phyloP scores from a whole-genome alignment of 768 basidiomycete genomes.

The Terana coerulea region DNA sequence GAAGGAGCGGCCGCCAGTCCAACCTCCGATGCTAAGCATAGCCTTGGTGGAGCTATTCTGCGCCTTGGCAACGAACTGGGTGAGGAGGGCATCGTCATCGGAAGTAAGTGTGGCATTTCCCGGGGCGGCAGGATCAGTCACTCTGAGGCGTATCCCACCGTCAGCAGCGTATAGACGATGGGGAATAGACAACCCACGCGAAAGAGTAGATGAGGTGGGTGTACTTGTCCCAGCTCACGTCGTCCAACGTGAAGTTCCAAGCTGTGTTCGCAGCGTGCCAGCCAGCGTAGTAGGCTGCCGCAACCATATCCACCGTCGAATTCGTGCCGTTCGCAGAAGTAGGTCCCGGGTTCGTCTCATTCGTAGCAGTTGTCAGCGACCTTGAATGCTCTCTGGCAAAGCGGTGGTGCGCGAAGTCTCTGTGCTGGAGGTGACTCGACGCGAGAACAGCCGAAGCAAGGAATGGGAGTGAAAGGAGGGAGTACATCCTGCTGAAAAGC shows the following conservation, averaged over 20 bases:
- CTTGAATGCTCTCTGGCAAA: neutral
- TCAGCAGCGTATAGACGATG: no score
- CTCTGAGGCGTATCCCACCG: neutral
- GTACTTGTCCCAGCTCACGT: slow-evolving; percentile 55
- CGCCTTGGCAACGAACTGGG: slow-evolving; percentile 23
- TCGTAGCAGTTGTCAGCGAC: neutral
- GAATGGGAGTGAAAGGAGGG: slow-evolving; percentile 11
- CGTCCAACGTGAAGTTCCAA: slow-evolving; percentile 34
- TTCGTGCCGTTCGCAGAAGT: neutral
- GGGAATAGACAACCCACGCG: slow-evolving; percentile 55
- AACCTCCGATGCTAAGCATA: slow-evolving; percentile 61
- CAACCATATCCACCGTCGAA: slow-evolving; percentile 28
- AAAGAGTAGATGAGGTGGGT: slow-evolving; percentile 57
- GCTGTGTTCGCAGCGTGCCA: slow-evolving; percentile 35
- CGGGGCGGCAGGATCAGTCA: neutral
- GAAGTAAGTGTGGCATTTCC: neutral
- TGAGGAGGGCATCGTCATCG: slow-evolving; percentile 20
- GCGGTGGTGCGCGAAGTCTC: neutral
- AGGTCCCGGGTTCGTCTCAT: neutral
- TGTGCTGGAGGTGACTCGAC: no score
- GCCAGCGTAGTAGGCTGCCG: slow-evolving; percentile 54
- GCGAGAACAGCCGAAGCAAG: slow-evolving; percentile 12
- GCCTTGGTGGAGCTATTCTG: slow-evolving; percentile 42
- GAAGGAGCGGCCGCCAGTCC: slow-evolving; percentile 61
- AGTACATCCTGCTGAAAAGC: slow-evolving; percentile 10